Evolutionary conservation across 768 basidiomycete species (phyloP).

Genomic region (Udeniomyces megalosporus): DNA sequence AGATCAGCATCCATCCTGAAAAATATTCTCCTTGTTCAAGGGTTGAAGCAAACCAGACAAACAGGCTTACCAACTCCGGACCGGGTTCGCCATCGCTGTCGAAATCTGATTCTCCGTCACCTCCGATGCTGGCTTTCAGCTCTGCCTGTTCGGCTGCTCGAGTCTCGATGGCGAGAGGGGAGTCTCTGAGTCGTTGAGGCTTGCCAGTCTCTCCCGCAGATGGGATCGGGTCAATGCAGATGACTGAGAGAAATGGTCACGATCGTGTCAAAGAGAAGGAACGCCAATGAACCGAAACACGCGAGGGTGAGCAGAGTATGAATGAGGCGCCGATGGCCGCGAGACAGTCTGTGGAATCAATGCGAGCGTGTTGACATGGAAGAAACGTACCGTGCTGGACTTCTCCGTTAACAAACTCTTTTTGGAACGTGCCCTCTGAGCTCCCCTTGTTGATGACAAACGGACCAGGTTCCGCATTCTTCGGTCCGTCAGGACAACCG

Average conservation of each 20-base stretch:
- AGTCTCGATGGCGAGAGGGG: conserved; percentile 21
- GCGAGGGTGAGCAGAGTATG: too few relatives aligned
- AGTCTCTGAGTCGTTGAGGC: conserved; percentile 27
- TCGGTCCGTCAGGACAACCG: conserved; percentile 27
- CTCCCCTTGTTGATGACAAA: conserved; percentile 29
- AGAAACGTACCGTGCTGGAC: conserved; percentile 29
- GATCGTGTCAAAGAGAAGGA: too few relatives aligned
- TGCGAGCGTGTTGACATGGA: too few relatives aligned
- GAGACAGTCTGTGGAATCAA: too few relatives aligned
- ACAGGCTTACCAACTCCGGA: background rate
- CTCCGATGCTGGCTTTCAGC: background rate
- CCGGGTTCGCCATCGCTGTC: background rate
- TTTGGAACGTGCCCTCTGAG: conserved; percentile 26
- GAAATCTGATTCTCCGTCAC: background rate
- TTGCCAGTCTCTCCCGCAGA: conserved; percentile 24
- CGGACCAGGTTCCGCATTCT: conserved; percentile 25
- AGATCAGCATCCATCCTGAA: background rate
- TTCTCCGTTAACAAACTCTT: conserved; percentile 31
- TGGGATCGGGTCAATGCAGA: conserved; percentile 27
- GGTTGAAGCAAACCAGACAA: background rate
- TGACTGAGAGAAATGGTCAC: conserved; percentile 20
- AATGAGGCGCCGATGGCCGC: too few relatives aligned
- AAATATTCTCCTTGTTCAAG: background rate
- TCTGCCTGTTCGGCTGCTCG: conserved; percentile 10
- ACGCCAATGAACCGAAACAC: background rate